Percentiles rank a stretch among this genome's conserved stretches.
phyloP scores from a whole-genome alignment of 805 yeast genomes.

The Teunomyces lycoperdinae region DNA sequence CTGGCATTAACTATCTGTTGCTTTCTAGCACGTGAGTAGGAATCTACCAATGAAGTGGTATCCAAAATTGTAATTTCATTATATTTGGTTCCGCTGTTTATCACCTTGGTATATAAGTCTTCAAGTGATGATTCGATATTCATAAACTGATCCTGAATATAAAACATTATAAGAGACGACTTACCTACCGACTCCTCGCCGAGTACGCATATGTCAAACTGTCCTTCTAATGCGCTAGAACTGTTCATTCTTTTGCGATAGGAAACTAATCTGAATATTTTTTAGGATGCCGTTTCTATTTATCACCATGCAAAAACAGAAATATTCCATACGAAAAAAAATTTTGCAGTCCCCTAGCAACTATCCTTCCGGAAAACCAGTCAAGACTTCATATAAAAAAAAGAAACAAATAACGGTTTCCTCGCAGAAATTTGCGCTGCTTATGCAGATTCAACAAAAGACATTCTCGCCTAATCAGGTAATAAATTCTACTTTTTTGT shows the following conservation, averaged over 20 bases:
- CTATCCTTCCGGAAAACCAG: background rate
- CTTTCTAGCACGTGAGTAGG: slow-evolving; percentile 23
- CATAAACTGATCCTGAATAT: slow-evolving; percentile 19
- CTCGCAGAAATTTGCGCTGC: background rate
- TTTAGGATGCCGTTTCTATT: background rate
- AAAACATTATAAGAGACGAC: slow-evolving; percentile 24
- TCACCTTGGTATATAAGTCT: slow-evolving; percentile 21
- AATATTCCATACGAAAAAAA: background rate
- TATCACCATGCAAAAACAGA: background rate
- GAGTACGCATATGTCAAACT: slow-evolving; percentile 27
- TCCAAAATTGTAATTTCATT: slow-evolving; percentile 34
- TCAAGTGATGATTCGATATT: slow-evolving; percentile 20
- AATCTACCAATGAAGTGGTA: slow-evolving; percentile 22
- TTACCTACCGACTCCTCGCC: slow-evolving; percentile 26
- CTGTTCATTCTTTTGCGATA: slow-evolving; percentile 8
- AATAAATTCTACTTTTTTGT: background rate
- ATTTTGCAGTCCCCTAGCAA: background rate
- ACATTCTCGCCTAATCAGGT: background rate
- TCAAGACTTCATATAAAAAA: background rate
- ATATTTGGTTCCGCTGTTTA: slow-evolving; percentile 15
- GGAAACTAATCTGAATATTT: too few relatives aligned
- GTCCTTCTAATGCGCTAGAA: slow-evolving; percentile 12
- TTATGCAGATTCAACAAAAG: background rate
- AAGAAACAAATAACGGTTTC: background rate
- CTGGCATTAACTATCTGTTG: slow-evolving; percentile 29